Evolutionary conservation across 2,329 filamentous ascomycete species (phyloP).

Genomic region (Xylariaceae sp.): DNA sequence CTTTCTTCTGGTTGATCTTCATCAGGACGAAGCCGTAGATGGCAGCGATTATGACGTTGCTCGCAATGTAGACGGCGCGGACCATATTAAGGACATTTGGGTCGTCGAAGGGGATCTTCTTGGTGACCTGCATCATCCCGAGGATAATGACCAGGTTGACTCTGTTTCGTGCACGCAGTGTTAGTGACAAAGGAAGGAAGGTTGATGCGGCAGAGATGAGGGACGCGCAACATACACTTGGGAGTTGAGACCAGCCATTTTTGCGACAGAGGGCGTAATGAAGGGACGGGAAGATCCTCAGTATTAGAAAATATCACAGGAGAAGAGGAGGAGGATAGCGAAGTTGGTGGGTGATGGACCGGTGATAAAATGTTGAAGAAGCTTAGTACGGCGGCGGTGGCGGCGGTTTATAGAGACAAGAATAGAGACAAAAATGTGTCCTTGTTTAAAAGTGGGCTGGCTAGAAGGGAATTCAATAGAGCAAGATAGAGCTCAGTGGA

Average conservation of each 20-base stretch:
- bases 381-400: too few species aligned
- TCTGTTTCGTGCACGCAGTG: constrained; percentile 43
- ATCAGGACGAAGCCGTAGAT: constrained; percentile 83
- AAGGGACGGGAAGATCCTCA: neutral
- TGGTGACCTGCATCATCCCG: constrained; percentile 97
- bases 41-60: constrained; percentile 76
- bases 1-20: constrained; percentile 95
- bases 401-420: constrained; percentile 3
- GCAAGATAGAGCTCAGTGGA: too few species aligned
- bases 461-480: constrained; percentile 22
- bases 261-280: constrained; percentile 30
- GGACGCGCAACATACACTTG: constrained; percentile 66
- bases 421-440: constrained; percentile 4
- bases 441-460: constrained; percentile 7
- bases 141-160: constrained; percentile 93
- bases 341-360: neutral
- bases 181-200: constrained; percentile 21
- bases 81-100: constrained; percentile 56
- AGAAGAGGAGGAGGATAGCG: neutral
- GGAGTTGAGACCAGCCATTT: constrained; percentile 59
- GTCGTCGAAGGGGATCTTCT: constrained; percentile 92
- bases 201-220: too few species aligned
- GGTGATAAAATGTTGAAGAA: too few species aligned
- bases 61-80: constrained; percentile 52
- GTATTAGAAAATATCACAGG: neutral